These are phyloP conservation scores for Jacaranda copaia DNA, from an alignment of 257 asterid species.

Conservation along the genomic window DNA sequence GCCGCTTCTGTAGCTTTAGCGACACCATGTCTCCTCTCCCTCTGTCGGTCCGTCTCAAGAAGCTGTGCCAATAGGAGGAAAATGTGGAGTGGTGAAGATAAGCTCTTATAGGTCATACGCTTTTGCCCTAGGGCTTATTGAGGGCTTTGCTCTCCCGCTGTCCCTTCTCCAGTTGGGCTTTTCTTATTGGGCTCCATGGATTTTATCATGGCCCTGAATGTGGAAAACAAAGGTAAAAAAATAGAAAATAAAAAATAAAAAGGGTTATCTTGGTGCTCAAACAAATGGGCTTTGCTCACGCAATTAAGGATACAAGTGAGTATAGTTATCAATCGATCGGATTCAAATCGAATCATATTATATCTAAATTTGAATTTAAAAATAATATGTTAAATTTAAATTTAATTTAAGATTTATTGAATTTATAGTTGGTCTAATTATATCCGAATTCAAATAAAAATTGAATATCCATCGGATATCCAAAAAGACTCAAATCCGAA, in stretches of 20 bases:
- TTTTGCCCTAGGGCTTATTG: constrained; percentile 40
- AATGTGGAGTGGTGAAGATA: neutral
- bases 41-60: constrained; percentile 8
- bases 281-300: neutral
- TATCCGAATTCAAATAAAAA: no score
- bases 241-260: no score
- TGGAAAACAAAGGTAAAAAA: no score
- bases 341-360: no score
- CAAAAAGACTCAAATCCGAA: no score
- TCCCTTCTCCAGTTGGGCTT: neutral
- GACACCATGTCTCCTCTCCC: constrained; percentile 45
- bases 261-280: neutral
- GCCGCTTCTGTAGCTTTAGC: constrained; percentile 59
- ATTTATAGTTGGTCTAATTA: no score
- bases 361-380: no score
- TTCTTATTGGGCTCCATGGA: neutral
- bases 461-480: no score
- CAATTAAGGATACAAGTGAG: neutral
- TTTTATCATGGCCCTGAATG: neutral
- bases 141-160: neutral
- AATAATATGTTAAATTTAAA: no score
- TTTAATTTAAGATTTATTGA: no score
- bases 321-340: no score
- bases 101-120: constrained; percentile 27
- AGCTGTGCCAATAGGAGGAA: constrained; percentile 29